Percentiles rank a stretch among this genome's conserved stretches.
Conservation (phyloP, 352 stramenopile genomes). For the Globisporangium sylvaticum region DNA sequence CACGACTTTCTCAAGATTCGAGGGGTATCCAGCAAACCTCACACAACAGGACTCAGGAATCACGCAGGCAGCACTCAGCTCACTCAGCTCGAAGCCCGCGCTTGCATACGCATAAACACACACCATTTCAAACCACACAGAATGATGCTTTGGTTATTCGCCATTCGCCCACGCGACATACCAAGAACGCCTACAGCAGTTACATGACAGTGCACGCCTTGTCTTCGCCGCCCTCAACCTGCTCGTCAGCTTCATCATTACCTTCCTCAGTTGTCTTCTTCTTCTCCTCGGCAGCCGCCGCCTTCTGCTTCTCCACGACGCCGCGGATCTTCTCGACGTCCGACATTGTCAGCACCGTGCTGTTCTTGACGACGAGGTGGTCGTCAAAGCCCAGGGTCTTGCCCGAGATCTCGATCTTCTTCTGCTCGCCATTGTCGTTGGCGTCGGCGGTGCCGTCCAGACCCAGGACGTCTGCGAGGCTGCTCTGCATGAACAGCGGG, state of each 20-base stretch:
- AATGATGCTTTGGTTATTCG: background rate
- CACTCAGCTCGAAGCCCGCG: background rate
- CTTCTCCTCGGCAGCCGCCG: constrained; percentile 11
- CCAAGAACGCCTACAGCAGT: background rate
- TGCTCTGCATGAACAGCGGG: constrained; percentile 67
- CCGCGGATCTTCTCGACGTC: constrained; percentile 66
- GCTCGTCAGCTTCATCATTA: constrained; percentile 4
- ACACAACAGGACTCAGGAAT: background rate
- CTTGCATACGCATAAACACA: background rate
- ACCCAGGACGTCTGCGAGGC: constrained; percentile 55
- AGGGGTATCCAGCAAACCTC: background rate
- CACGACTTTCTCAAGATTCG: background rate
- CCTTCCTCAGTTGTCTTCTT: constrained; percentile 9
- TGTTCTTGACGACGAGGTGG: constrained; percentile 73
- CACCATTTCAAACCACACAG: background rate
- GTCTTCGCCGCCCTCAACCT: constrained; percentile 6
- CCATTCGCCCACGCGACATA: background rate
- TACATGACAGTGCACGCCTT: constrained; percentile 16
- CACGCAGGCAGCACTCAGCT: background rate
- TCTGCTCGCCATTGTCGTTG: constrained; percentile 22
- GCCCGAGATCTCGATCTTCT: constrained; percentile 55
- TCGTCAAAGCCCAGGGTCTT: constrained; percentile 59
- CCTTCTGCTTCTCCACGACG: constrained; percentile 37
- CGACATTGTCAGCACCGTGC: constrained; percentile 70
- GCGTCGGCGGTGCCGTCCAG: constrained; percentile 34